Evolutionary conservation across 164 flowering plant genomes (phyloP).

Genomic region (Macadamia tetraphylla): DNA sequence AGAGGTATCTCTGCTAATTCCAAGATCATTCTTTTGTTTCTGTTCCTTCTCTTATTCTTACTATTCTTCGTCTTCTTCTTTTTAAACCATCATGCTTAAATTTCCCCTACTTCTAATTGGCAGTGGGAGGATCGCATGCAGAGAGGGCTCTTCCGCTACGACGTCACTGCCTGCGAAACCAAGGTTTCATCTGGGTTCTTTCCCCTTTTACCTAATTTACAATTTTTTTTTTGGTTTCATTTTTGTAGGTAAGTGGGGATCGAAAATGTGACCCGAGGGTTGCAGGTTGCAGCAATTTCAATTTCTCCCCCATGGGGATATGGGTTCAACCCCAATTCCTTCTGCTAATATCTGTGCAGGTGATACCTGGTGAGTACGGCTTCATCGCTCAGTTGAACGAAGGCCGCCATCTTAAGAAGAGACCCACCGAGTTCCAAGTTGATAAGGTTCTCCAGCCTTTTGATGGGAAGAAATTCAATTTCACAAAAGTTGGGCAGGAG

Average conservation of each 20-base stretch:
- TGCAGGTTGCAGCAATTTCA: neutral
- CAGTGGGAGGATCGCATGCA: conserved; percentile 80
- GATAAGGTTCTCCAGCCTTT: conserved; percentile 82
- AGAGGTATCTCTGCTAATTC: neutral
- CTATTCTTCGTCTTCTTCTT: neutral
- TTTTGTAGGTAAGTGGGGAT: neutral
- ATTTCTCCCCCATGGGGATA: neutral
- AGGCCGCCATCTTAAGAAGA: conserved; percentile 82
- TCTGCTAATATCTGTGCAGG: conserved; percentile 1
- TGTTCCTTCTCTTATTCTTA: neutral
- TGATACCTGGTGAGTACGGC: conserved; percentile 53
- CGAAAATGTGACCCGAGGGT: neutral
- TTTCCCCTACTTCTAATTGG: neutral
- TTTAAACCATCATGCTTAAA: neutral
- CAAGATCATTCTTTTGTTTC: no score
- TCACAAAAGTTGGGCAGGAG: conserved; percentile 90
- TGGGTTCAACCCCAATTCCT: neutral
- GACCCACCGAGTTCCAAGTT: conserved; percentile 81
- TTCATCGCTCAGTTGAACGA: conserved; percentile 86
- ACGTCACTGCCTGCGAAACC: conserved; percentile 71
- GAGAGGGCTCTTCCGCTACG: conserved; percentile 73
- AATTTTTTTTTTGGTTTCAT: neutral
- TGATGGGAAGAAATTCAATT: conserved; percentile 77
- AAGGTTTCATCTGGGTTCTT: conserved; percentile 30
- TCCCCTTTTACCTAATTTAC: neutral